These are phyloP conservation scores for Aspergillus novoparasiticus DNA, from an alignment of 2,329 filamentous ascomycete species.

Conservation along the genomic window DNA sequence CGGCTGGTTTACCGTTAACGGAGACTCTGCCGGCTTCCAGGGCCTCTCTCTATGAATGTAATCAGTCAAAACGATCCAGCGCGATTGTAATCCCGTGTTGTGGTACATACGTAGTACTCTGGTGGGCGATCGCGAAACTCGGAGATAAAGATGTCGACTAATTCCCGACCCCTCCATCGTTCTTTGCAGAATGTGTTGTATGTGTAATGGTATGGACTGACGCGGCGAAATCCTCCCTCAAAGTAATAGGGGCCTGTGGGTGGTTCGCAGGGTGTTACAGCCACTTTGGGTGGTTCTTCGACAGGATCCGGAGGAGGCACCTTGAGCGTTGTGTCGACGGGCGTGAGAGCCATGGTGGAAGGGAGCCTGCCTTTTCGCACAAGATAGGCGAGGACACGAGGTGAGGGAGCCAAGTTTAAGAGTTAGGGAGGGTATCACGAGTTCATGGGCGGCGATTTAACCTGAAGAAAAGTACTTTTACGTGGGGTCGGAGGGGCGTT, in stretches of 20 bases:
- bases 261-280: constrained; percentile 34
- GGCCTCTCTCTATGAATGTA: constrained; percentile 60
- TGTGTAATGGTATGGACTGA: constrained; percentile 86
- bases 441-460: neutral
- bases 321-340: constrained; percentile 30
- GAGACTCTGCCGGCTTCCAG: constrained; percentile 78
- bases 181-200: constrained; percentile 96
- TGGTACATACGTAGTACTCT: constrained; percentile 77
- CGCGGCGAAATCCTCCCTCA: constrained; percentile 78
- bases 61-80: neutral
- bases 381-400: constrained; percentile 44
- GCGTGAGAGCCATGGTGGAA: constrained; percentile 42
- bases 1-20: constrained; percentile 75
- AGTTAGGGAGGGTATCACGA: neutral
- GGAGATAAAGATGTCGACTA: constrained; percentile 85
- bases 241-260: constrained; percentile 77
- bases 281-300: constrained; percentile 20
- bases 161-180: constrained; percentile 78
- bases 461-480: neutral
- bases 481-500: constrained; percentile 5
- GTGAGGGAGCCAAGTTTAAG: constrained; percentile 37
- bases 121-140: constrained; percentile 88
- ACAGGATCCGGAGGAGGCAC: constrained; percentile 28
- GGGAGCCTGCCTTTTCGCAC: constrained; percentile 38
- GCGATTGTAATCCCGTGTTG: neutral